Base-by-base conservation (phyloP, 2,329 filamentous ascomycete species). In the Cephalotrichum gorgonifer region DNA sequence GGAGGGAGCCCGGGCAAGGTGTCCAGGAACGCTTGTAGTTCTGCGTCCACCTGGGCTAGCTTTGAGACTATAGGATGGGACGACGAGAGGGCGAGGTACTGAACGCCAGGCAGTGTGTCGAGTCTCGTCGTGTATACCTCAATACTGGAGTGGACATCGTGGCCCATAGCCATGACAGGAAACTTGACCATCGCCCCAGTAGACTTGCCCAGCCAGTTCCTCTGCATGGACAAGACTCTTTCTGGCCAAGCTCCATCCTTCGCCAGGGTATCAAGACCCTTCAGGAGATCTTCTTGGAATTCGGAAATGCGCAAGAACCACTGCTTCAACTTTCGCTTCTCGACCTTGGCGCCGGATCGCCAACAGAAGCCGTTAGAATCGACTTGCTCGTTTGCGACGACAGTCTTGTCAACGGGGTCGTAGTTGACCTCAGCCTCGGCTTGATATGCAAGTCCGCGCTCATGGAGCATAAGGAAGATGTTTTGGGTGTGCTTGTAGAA, bases 331-430 rank as follows among this genome's bases (percentile, higher is more conserved):
- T 79, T 78, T 51, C 79, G 72, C 67, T 89, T 86, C 65, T 93
- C 85, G 17, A 94, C 88, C 61, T 85, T 83, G 45, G 86, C 88
- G 9, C 88, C 88, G 1, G 87, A 93, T 50, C 88, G 79, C 89
- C 89, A 95, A 2, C 88, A 95, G 57, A 73, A 79, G 28, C 89
- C 89, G 59, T 88, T 84, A 45, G 85, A 76, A 61, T 94, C 87
- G n/a, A 95, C 88, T 66, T 95, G 89, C 65, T 95, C 89, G 62
- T 95, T 95, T 11, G 89, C 89, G 51, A 95, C 72, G 15, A 95
- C 89, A 0, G 89, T 95, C 62, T 86, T 83, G 62, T 95, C 89
- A 26, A 95, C 76, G 1, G 89, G 89, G 56, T 95, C 89, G 68
- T 87, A 95, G 65, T 95, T 95, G 57, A 95, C 89, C 53, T 89